Percentiles rank a stretch among this genome's conserved stretches.
phyloP scores from a whole-genome alignment of 768 basidiomycete genomes.

The Rhizopogon sp. region DNA sequence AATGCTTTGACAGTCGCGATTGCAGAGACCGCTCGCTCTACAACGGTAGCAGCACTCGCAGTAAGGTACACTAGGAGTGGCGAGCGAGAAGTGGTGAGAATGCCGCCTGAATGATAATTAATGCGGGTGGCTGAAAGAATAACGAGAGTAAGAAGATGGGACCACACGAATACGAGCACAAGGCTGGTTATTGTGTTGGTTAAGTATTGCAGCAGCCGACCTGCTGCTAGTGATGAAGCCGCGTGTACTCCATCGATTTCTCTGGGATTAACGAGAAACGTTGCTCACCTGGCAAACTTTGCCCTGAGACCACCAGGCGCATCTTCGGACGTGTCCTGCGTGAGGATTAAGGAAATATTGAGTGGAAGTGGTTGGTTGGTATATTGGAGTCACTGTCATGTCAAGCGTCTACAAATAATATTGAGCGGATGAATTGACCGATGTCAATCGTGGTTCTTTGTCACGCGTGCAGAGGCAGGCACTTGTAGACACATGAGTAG shows the following conservation, averaged over 20 bases:
- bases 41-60: slow-evolving; percentile 67
- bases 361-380: slow-evolving; percentile 7
- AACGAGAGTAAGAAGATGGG: slow-evolving; percentile 83
- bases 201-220: slow-evolving; percentile 74
- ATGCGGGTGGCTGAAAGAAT: slow-evolving; percentile 84
- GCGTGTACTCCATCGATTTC: slow-evolving; percentile 93
- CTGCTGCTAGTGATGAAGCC: slow-evolving; percentile 76
- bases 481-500: too few relatives aligned
- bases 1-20: slow-evolving; percentile 93
- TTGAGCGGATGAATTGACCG: neutral
- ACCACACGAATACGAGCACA: slow-evolving; percentile 73
- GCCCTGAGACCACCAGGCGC: slow-evolving; percentile 85
- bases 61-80: slow-evolving; percentile 58
- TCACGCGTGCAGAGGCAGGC: too few relatives aligned
- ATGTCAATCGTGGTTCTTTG: slow-evolving; percentile 20
- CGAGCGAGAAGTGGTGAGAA: slow-evolving; percentile 65
- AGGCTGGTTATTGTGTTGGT: slow-evolving; percentile 78
- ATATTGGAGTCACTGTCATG: slow-evolving; percentile 9
- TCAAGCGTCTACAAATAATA: slow-evolving; percentile 14
- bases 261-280: slow-evolving; percentile 36
- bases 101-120: slow-evolving; percentile 71
- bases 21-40: slow-evolving; percentile 70
- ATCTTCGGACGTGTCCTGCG: slow-evolving; percentile 29
- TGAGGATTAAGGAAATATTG: slow-evolving; percentile 17
- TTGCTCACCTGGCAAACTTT: slow-evolving; percentile 72